These are phyloP conservation scores for Maudiozyma pseudohumilis DNA, from an alignment of 805 yeast species.

Conservation along the genomic window DNA sequence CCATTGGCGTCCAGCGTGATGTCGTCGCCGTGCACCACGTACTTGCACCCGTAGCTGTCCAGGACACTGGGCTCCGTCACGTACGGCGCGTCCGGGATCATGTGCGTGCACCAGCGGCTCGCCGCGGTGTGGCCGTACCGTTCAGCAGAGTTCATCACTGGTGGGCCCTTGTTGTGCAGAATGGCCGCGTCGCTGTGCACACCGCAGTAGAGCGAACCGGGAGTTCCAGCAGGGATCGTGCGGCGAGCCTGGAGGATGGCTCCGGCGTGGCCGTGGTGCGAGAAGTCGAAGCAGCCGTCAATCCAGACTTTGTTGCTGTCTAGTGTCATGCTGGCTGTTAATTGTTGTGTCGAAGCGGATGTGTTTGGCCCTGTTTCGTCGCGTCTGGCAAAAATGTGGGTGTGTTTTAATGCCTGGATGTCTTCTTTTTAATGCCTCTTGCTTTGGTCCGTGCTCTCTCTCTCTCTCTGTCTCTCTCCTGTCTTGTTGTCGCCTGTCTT, in stretches of 20 bases:
- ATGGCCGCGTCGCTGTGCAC: conserved; percentile 91
- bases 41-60: conserved; percentile 66
- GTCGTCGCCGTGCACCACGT: conserved; percentile 98
- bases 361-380: not conserved
- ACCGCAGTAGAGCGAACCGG: conserved; percentile 44
- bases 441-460: not conserved
- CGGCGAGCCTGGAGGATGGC: conserved; percentile 90
- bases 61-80: conserved; percentile 73
- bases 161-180: conserved; percentile 78
- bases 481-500: not conserved
- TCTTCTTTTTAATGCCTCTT: not conserved
- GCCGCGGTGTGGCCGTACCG: conserved; percentile 78
- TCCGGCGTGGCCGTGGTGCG: conserved; percentile 97
- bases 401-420: not conserved
- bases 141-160: conserved; percentile 79
- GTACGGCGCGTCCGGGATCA: conserved; percentile 78
- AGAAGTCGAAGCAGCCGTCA: conserved; percentile 96
- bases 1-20: conserved; percentile 95
- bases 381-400: not conserved
- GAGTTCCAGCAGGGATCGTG: conserved; percentile 23
- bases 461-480: not conserved
- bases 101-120: conserved; percentile 76
- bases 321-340: not conserved
- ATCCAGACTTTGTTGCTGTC: conserved; percentile 63
- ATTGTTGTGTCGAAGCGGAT: no score